Conservation (phyloP, 139 green algal genomes). For the Pycnococcus provasolii region DNA sequence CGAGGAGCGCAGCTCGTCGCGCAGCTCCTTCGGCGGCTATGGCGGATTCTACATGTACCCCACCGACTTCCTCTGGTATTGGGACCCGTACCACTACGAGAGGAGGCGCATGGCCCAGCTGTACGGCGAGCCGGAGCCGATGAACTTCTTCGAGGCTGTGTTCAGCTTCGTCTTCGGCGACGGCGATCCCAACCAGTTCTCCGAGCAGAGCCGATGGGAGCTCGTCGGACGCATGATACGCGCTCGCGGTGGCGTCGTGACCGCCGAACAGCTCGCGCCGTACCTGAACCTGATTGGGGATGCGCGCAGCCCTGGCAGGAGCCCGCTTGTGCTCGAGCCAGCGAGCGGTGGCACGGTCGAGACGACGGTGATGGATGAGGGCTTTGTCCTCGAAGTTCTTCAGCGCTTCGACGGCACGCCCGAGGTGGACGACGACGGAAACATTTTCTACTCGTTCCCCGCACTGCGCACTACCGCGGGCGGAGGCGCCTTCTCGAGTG, state of each 20-base stretch:
- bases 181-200: conserved; percentile 77
- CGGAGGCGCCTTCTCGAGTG: conserved; percentile 3
- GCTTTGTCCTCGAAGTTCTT: conserved; percentile 80
- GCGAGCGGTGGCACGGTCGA: background rate
- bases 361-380: conserved; percentile 40
- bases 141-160: conserved; percentile 75
- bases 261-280: conserved; percentile 79
- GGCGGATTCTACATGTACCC: conserved; percentile 31
- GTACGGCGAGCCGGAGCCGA: conserved; percentile 16
- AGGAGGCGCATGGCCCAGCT: conserved; percentile 16
- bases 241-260: conserved; percentile 66
- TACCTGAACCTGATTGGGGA: conserved; percentile 55
- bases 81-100: conserved; percentile 55
- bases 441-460: conserved; percentile 82
- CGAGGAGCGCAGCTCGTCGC: conserved; percentile 19
- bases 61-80: conserved; percentile 46
- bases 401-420: conserved; percentile 66
- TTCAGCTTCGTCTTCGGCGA: conserved; percentile 97
- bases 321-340: background rate
- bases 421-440: conserved; percentile 66
- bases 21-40: conserved; percentile 25
- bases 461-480: conserved; percentile 56
- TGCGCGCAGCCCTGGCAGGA: background rate
- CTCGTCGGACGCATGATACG: conserved; percentile 46
- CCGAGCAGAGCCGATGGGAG: conserved; percentile 67